Evolutionary conservation across 1,284 basidiomycete genomes (phyloP), one percentile per base, ranked within the genome.

Genomic region (Tilletia walkeri): DNA sequence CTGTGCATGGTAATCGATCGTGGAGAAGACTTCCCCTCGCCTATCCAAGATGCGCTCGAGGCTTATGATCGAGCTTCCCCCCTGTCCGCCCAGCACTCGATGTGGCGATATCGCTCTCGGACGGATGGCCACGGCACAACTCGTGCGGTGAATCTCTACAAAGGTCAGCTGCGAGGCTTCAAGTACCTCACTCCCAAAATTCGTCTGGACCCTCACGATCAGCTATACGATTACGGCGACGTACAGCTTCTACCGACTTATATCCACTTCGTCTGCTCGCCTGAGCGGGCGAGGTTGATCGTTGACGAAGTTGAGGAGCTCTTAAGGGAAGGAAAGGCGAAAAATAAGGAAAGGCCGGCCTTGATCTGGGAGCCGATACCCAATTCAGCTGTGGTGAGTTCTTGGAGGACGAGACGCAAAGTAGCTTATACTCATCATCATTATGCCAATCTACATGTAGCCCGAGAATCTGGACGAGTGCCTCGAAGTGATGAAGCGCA

Each of bases 231-330:
- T 72, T 30, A n/a, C 50, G 34, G 24, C 9, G 54, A 24, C 9
- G 86, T 7, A 0, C 41, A 14, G 4, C 84, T 14, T 85, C 84
- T 45, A 10, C 88, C 92, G 4, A 82, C 85, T 20, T 88, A 87
- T 67, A 82, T 97, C 20, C 94, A 97, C 83, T 92, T 95, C 75
- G 90, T 95, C 18, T 95, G 93, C 82, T 92, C 91, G 6, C 91
- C 92, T 0, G 83, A 86, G 0, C 87, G 94, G 69, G 92, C 92
- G 0, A 82, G 85, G 5, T 85, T 85, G 0, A 91, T 95, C 68
- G 85, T 91, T 75, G 86, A 87, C 65, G 89, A 94, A 81, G 86
- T 90, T 7, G 82, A 86, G 12, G 80, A 85, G 45, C 84, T 89
- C 2, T 77, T 84, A 0, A 78, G 76, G 65, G 45, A 68, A 0